Conservation (phyloP, 805 yeast species). For the Cyberlindnera bimundalis region DNA sequence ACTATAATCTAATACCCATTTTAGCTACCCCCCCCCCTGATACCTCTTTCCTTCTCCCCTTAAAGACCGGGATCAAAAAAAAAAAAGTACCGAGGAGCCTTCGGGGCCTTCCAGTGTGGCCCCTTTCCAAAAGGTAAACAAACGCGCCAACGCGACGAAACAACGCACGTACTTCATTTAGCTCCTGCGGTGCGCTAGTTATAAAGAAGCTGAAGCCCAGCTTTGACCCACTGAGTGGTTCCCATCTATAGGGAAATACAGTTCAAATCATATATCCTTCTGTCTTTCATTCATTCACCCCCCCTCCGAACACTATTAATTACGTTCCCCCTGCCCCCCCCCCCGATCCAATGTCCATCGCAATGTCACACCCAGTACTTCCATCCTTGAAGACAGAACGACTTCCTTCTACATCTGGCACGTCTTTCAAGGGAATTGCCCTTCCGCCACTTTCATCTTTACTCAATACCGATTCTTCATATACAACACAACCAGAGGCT, state of each 20-base stretch:
- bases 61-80: no score
- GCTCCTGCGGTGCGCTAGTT: slow-evolving; percentile 6
- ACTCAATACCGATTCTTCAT: slow-evolving; percentile 10
- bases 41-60: no score
- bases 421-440: neutral
- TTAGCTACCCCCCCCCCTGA: no score
- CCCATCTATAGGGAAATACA: no score
- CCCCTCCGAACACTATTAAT: neutral
- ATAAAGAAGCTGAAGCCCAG: neutral
- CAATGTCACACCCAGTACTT: slow-evolving; percentile 21
- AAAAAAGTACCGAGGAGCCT: no score
- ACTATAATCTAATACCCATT: no score
- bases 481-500: slow-evolving; percentile 6
- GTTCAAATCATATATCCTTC: no score
- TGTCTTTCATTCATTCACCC: neutral
- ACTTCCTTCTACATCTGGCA: slow-evolving; percentile 2
- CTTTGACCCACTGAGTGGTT: no score
- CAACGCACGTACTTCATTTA: slow-evolving; percentile 9
- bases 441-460: slow-evolving; percentile 22
- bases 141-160: slow-evolving; percentile 10
- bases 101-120: slow-evolving; percentile 3
- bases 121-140: slow-evolving; percentile 12
- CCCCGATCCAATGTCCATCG: slow-evolving; percentile 13
- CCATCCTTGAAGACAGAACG: slow-evolving; percentile 16
- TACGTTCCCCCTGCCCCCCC: neutral